phyloP scores from a whole-genome alignment of 1,284 basidiomycete genomes.

The Blastosporella zonata region DNA sequence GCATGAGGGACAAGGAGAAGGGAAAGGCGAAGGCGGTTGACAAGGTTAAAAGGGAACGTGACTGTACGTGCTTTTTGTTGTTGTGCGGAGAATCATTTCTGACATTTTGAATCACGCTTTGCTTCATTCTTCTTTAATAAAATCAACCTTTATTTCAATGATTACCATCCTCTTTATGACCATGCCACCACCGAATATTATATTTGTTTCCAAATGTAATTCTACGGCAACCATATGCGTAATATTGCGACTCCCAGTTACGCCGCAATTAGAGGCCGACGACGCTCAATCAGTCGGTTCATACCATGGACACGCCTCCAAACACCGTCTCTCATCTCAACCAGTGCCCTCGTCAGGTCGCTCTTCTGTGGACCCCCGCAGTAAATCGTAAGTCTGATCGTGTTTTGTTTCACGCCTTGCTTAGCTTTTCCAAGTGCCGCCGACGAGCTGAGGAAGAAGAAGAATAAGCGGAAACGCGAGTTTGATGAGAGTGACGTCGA shows the following conservation, averaged over 20 bases:
- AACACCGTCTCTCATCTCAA: conserved; percentile 39
- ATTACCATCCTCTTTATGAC: not conserved
- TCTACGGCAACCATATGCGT: not conserved
- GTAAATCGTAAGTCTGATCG: conserved; percentile 27
- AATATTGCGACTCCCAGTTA: conserved; percentile 33
- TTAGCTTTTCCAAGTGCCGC: conserved; percentile 21
- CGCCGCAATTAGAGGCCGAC: conserved; percentile 49
- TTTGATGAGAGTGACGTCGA: conserved; percentile 71
- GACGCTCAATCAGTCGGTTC: conserved; percentile 37
- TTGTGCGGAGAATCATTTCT: conserved; percentile 20
- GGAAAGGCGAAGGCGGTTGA: conserved; percentile 68
- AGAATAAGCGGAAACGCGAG: conserved; percentile 83
- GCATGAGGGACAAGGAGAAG: conserved; percentile 73
- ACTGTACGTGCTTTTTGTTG: conserved; percentile 51
- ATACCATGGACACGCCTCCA: conserved; percentile 28
- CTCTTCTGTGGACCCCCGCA: conserved; percentile 40
- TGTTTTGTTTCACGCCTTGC: not conserved
- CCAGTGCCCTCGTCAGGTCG: conserved; percentile 35
- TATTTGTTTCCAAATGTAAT: not conserved
- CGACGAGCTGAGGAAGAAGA: conserved; percentile 67
- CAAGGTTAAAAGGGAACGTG: conserved; percentile 67
- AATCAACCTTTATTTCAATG: not conserved
- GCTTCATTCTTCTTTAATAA: not conserved
- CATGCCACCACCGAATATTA: not conserved
- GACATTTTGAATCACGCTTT: conserved; percentile 15